Conservation (phyloP, 1,139 yeast genomes). For the Zygoascus hellenicus region DNA sequence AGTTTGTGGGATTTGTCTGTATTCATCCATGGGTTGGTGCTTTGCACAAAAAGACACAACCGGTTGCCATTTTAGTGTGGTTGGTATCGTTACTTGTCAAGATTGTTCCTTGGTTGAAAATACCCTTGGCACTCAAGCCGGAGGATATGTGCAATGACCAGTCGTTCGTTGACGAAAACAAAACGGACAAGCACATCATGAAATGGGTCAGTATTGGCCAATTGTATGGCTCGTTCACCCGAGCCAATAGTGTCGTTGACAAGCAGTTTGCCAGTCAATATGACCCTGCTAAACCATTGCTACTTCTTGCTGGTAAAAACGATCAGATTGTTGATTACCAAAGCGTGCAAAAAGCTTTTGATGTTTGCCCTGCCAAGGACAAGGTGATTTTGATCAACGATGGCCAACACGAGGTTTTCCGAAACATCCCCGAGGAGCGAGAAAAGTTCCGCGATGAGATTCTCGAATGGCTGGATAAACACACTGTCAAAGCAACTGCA, state of each 20-base stretch:
- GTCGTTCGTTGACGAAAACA: constrained; percentile 22
- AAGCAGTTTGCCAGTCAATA: constrained; percentile 41
- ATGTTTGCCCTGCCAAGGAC: constrained; percentile 35
- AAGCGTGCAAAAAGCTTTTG: constrained; percentile 47
- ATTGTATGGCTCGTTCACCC: constrained; percentile 56
- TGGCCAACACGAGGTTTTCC: constrained; percentile 35
- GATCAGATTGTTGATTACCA: constrained; percentile 52
- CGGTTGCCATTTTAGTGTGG: constrained; percentile 44
- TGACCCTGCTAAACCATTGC: constrained; percentile 40
- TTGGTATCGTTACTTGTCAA: constrained; percentile 45
- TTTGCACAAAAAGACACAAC: constrained; percentile 48
- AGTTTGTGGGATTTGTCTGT: constrained; percentile 51
- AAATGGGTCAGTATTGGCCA: constrained; percentile 45
- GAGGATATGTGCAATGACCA: constrained; percentile 54
- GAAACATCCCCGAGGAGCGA: constrained; percentile 41
- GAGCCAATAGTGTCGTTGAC: constrained; percentile 52
- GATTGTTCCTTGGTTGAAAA: constrained; percentile 48
- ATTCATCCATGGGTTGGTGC: constrained; percentile 64
- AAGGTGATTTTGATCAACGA: constrained; percentile 34
- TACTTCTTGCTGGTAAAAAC: constrained; percentile 50
- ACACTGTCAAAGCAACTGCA: constrained; percentile 9
- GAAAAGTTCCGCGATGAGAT: constrained; percentile 36
- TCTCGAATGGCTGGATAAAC: constrained; percentile 38
- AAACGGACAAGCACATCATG: constrained; percentile 51
- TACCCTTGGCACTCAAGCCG: constrained; percentile 53